Evolutionary conservation across 75 land plant genomes (phyloP), one percentile per base, ranked within the genome.

Genomic region (Picea sitchensis): DNA sequence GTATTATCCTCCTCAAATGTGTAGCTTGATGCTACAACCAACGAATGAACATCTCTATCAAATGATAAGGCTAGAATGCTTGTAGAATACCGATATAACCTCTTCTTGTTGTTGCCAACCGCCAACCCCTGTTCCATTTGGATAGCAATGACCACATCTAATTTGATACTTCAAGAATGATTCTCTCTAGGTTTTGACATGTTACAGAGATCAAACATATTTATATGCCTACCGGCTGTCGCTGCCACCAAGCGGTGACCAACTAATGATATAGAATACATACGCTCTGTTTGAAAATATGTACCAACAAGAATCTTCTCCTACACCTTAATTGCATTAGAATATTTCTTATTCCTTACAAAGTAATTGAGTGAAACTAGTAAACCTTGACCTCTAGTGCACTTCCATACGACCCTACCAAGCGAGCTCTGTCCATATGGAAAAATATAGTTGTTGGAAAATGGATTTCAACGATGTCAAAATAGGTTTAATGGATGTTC

Each of bases 21-120:
- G 26, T 26, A 26, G 26, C 26, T 26, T 26, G 26, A 26, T 26
- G 26, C 26, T 26, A 26, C 26, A 26, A 26, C 26, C 26, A 26
- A 26, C 26, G 26, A 26, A 26, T 26, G 26, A 26, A 26, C 26
- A 26, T 26, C 26, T 26, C 26, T 26, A 26, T 26, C 26, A 26
- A 26, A 26, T 26, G 26, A 26, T 26, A 26, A 26, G 26, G 26
- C 26, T 26, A 26, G 26, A 26, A 26, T 26, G 26, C 26, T 26
- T 26, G 26, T 26, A 26, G 26, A 26, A 26, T 26, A 26, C 26
- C 95, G 99, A 81, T 95, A 98, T 14, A 98, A 79, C 78, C 99
- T 86, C 85, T 98, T 98, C 90, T 98, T 98, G 85, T 98, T 98
- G 81, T 92, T 98, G 13, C 99, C 99, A 83, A 95, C 99, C 99